Evolutionary conservation across 83 land plant species (phyloP), one percentile per base, ranked within the genome.

Genomic region (Thuja plicata): DNA sequence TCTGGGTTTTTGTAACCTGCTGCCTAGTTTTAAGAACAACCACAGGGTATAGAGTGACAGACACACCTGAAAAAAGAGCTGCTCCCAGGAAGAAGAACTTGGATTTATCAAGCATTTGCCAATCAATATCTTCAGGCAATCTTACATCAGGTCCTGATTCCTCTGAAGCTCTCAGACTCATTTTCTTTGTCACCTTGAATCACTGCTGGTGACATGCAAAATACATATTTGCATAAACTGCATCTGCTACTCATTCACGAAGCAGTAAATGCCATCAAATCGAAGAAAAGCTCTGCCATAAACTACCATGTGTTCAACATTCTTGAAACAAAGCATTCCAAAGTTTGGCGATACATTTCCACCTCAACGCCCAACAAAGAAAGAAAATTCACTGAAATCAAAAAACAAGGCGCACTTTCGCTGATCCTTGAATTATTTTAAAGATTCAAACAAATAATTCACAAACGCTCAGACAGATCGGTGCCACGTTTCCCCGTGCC

Each of bases 71-170:
- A 87, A 97, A 97, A 52, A 97, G 93, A 13, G 96, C 99, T 2
- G 99, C 97, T 15, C 97, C 99, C 46, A 96, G 94, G 78, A 97
- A 48, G 90, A 97, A 97, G 89, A 97, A 97, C 92, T 92, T 93
- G 27, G 95, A 94, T 89, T 97, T 97, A 86, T 97, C 99, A 5
- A 97, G 94, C 97, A 94, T 96, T 79, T 94, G 84, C 97, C 97
- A 97, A 79, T 97, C 95, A 12, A 97, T 91, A 35, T 97, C 98
- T 27, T 94, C 95, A 46, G 98, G 98, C 12, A 95, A 87, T 43
- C 91, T 92, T 54, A 95, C 88, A 84, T 95, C 94, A 32, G 91
- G 74, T 34, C 78, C 86, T 11, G 85, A 83, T 37, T 93, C 94
- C 85, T 86, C 46, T 8, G 92, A 91, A 57, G 92, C 87, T 8